Conservation (phyloP, 1,139 yeast species). For the Diutina mesorugosa region DNA sequence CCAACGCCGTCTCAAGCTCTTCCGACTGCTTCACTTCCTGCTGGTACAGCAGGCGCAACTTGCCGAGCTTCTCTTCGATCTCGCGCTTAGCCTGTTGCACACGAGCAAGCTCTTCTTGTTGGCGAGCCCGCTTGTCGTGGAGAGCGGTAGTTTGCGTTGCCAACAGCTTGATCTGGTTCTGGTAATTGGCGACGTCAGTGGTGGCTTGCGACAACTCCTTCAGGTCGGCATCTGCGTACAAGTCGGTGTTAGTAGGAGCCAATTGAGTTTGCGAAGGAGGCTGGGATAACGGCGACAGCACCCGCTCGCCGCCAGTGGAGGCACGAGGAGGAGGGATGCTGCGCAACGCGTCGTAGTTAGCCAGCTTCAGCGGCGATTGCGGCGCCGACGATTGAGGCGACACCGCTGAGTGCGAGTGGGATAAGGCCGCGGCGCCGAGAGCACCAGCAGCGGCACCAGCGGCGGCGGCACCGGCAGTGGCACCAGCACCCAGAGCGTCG, state of each 20-base stretch:
- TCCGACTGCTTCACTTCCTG: slow-evolving; percentile 66
- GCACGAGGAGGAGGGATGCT: slow-evolving; percentile 35
- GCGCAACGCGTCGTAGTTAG: slow-evolving; percentile 35
- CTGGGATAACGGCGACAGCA: neutral
- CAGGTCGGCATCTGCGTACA: slow-evolving; percentile 46
- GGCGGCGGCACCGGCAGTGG: neutral
- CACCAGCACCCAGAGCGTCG: neutral
- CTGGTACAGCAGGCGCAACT: slow-evolving; percentile 61
- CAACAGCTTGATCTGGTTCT: slow-evolving; percentile 73
- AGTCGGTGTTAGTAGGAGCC: slow-evolving; percentile 25
- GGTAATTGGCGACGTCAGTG: slow-evolving; percentile 75
- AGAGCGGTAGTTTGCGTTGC: slow-evolving; percentile 61
- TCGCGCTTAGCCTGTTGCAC: slow-evolving; percentile 56
- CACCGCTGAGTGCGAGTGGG: neutral
- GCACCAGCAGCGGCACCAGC: neutral
- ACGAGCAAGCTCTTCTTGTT: slow-evolving; percentile 62
- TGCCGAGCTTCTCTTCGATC: slow-evolving; percentile 55
- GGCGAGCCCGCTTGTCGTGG: slow-evolving; percentile 57
- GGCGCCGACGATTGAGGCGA: slow-evolving; percentile 4
- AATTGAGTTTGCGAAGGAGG: neutral
- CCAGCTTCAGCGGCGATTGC: slow-evolving; percentile 8
- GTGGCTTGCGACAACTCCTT: slow-evolving; percentile 68
- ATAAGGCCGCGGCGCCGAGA: neutral
- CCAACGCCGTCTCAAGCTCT: slow-evolving; percentile 51
- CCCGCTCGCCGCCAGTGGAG: neutral